Conservation (phyloP, 2,329 filamentous ascomycete genomes). For the Ophiosphaerella herpotricha region DNA sequence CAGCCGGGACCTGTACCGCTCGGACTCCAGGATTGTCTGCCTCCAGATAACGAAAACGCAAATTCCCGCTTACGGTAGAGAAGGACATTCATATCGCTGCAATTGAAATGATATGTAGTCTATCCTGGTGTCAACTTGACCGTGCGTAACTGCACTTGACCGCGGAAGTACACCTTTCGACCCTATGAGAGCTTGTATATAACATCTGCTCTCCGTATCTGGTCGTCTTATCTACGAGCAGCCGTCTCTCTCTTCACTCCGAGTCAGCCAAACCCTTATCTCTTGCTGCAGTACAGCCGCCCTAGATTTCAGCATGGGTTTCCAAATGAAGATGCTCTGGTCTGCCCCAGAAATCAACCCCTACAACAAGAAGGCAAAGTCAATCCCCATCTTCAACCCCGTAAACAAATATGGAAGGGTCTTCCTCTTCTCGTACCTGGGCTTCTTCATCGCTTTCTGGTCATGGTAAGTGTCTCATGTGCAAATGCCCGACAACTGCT, state of each 20-base stretch:
- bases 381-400: constrained; percentile 78
- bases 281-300: constrained; percentile 9
- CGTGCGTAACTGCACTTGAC: constrained; percentile 36
- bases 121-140: constrained; percentile 24
- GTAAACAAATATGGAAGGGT: constrained; percentile 81
- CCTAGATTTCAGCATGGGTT: constrained; percentile 34
- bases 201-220: constrained; percentile 22
- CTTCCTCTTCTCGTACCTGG: constrained; percentile 88
- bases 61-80: constrained; percentile 9
- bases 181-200: constrained; percentile 28
- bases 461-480: constrained; percentile 62
- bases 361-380: constrained; percentile 79
- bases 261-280: constrained; percentile 11
- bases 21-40: no score
- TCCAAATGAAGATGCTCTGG: constrained; percentile 42
- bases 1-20: no score
- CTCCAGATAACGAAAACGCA: constrained; percentile 35
- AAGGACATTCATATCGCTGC: constrained; percentile 27
- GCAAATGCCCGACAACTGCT: constrained; percentile 17
- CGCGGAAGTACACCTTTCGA: constrained; percentile 40
- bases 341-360: constrained; percentile 76
- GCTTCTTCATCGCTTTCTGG: constrained; percentile 86
- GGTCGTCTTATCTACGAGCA: constrained; percentile 20
- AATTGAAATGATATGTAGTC: constrained; percentile 23
- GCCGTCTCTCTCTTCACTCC: constrained; percentile 8